Percentiles rank a stretch among this genome's conserved stretches.
phyloP scores from a whole-genome alignment of 1,284 basidiomycete genomes.

The Golubevia sp. region DNA sequence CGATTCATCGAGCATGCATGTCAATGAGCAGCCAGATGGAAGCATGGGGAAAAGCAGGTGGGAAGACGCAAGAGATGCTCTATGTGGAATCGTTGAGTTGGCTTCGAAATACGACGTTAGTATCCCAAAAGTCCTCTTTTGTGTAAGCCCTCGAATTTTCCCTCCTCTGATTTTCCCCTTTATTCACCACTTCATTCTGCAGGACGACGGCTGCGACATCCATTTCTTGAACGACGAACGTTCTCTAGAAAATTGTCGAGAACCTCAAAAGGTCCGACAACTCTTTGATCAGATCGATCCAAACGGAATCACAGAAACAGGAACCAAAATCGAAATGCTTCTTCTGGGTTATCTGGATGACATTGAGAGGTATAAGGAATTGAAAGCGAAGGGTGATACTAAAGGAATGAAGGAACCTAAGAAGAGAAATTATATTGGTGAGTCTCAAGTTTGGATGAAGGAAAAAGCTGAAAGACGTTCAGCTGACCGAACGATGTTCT shows the following conservation, averaged over 20 bases:
- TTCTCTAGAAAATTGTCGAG: slow-evolving; percentile 7
- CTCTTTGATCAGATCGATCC: slow-evolving; percentile 20
- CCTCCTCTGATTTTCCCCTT: too few species aligned
- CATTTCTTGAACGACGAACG: slow-evolving; percentile 22
- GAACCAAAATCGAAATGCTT: slow-evolving; percentile 20
- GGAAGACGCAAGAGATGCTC: slow-evolving; percentile 26
- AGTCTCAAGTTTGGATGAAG: too few species aligned
- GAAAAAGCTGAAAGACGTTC: too few species aligned
- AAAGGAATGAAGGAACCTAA: too few species aligned
- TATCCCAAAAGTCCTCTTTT: too few species aligned
- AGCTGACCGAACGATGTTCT: too few species aligned
- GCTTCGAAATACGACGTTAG: slow-evolving; percentile 12
- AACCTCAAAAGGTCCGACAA: slow-evolving; percentile 8
- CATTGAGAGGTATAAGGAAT: slow-evolving; percentile 22
- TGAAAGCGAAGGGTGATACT: too few species aligned
- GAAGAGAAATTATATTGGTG: too few species aligned
- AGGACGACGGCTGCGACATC: slow-evolving; percentile 24
- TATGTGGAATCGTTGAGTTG: slow-evolving; percentile 20
- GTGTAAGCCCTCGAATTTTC: too few species aligned
- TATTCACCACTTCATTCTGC: too few species aligned
- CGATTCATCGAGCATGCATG: slow-evolving; percentile 18
- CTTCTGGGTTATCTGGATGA: slow-evolving; percentile 20
- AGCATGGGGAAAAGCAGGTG: slow-evolving; percentile 15
- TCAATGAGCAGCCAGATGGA: slow-evolving; percentile 21
- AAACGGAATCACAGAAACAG: slow-evolving; percentile 22